These are phyloP conservation scores for Termitomyces sp. DNA, from an alignment of 768 basidiomycete species.

Conservation along the genomic window DNA sequence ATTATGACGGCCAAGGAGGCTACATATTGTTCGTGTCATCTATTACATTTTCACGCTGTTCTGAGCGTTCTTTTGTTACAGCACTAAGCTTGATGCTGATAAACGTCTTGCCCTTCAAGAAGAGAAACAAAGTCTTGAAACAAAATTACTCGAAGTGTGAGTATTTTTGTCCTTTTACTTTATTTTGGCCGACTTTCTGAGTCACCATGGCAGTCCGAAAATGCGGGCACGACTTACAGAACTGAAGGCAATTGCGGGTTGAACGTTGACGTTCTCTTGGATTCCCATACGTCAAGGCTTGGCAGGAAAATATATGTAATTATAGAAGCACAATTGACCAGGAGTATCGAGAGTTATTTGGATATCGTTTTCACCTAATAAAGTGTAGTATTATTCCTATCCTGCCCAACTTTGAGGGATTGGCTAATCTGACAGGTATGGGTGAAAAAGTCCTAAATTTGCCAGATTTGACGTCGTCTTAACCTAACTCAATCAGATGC, in stretches of 20 bases:
- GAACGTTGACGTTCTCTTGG: neutral
- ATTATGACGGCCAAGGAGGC: conserved; percentile 92
- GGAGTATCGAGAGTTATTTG: no score
- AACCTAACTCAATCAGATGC: no score
- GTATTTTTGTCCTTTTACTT: conserved; percentile 22
- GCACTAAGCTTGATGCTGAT: conserved; percentile 86
- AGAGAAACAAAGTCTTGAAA: conserved; percentile 87
- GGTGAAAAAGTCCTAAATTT: no score
- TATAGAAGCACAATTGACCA: neutral
- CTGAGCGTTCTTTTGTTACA: conserved; percentile 22
- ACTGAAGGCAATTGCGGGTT: conserved; percentile 34
- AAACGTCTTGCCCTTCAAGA: conserved; percentile 87
- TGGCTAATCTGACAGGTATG: no score
- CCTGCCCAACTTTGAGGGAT: no score
- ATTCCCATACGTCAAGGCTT: neutral
- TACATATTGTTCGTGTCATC: conserved; percentile 78
- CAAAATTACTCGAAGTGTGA: conserved; percentile 83
- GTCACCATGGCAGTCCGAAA: conserved; percentile 54
- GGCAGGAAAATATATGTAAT: neutral
- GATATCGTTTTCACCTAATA: no score
- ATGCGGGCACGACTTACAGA: conserved; percentile 72
- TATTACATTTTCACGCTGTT: neutral
- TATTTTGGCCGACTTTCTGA: neutral
- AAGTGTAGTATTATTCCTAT: no score
- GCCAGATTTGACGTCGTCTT: no score